Base-by-base conservation (phyloP, 495 filamentous ascomycete genomes). In the Talaromyces thailandensis region DNA sequence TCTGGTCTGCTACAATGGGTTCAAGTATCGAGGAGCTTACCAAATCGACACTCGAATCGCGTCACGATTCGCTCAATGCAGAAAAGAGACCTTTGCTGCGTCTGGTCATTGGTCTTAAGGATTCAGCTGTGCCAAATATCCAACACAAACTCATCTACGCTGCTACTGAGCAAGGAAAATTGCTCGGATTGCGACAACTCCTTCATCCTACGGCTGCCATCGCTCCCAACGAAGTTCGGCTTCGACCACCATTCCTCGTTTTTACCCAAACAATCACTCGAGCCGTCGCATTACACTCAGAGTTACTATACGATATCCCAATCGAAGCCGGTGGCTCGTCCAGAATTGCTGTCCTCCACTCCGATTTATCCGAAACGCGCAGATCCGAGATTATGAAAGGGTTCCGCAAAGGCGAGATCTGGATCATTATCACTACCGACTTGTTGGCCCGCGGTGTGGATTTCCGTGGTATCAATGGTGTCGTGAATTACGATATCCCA, bases 1-100 rank as follows among this genome's bases (percentile, higher is more conserved):
- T 96, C 57, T 99, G 93, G 90, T 97, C 93, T 21, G 94, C 95
- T 8, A 98, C 94, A 3, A 98, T 98, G 87, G 90, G 88, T 18
- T 96, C 94, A 18, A 92, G 87, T 66, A 87, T 97, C 55, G 95
- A 98, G 73, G 79, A 88, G 32, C 78, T 97, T 12, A 81, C 89
- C 53, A 77, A 79, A 25, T 81, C 81, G 26, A 87, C 86, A 6
- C 83, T 88, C 53, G 75, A 83, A 56, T 74, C 78, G 50, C 78
- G 86, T 12, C 71, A 69, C 29, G 68, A 71, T 32, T 60, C 65
- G 7, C 62, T 67, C 25, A 7, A 14, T 4, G 28, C 35, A 16
- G 55, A 63, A 11, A 55, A 40, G 8, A 32, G 59, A 64, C 82
- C 86, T 0, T 76, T 96, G 14, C 70, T 96, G 62, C 90, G 94